Conservation (phyloP, 768 basidiomycete species). For the Lepiota brunneoincarnata region DNA sequence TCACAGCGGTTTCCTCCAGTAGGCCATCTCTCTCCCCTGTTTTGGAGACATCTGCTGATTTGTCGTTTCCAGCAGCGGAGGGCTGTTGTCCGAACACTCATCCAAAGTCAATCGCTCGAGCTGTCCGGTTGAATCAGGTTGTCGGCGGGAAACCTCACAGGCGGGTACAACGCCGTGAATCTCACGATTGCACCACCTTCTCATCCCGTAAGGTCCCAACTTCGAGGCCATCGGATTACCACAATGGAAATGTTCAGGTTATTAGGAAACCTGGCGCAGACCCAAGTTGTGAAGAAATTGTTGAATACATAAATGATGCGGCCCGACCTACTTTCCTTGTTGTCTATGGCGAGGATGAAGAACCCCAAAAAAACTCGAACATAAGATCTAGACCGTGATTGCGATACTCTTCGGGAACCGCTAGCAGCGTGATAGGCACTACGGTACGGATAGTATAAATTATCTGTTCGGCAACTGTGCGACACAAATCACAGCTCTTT, state of each 20-base stretch:
- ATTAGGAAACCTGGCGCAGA: conserved; percentile 62
- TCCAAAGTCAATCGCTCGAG: conserved; percentile 40
- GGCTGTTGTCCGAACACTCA: conserved; percentile 52
- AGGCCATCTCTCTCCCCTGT: conserved; percentile 16
- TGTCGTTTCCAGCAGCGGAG: conserved; percentile 50
- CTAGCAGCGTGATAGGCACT: conserved; percentile 33
- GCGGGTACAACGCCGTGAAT: conserved; percentile 43
- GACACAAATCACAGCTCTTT: conserved; percentile 1
- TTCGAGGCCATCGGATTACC: conserved; percentile 1
- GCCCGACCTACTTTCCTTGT: conserved; percentile 65
- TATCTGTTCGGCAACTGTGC: conserved; percentile 12
- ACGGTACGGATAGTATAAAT: conserved; percentile 11
- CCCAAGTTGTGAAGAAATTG: conserved; percentile 68
- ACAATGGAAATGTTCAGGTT: conserved; percentile 33
- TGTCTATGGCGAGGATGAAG: conserved; percentile 45
- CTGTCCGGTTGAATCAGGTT: conserved; percentile 57
- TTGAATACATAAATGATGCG: conserved; percentile 65
- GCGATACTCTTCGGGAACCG: conserved; percentile 45
- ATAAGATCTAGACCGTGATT: conserved; percentile 32
- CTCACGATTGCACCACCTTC: conserved; percentile 50
- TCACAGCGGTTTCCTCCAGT: conserved; percentile 67
- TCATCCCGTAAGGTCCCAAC: conserved; percentile 45
- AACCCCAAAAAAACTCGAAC: conserved; percentile 19
- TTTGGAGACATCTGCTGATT: neutral
- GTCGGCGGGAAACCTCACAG: conserved; percentile 58